A percentile compares a stretch with the other conserved stretches of the same genome.
These are phyloP conservation scores for Globisporangium canariense DNA, from an alignment of 352 stramenopile genomes.

Conservation along the genomic window DNA sequence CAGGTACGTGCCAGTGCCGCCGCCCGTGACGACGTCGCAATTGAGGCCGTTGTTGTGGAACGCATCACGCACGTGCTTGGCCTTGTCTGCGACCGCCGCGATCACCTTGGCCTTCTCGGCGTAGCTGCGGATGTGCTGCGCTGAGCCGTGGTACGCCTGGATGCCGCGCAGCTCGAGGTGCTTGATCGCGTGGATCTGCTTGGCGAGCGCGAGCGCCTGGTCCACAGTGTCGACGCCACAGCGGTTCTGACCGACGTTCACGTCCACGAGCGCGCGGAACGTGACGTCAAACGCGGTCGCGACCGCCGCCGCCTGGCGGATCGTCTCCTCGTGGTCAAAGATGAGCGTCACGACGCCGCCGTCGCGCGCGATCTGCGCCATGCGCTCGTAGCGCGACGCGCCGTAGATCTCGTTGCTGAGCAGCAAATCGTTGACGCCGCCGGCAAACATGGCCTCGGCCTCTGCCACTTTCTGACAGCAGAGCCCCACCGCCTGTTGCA, in stretches of 20 bases:
- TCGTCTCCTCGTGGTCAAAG: constrained; percentile 48
- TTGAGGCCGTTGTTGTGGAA: constrained; percentile 28
- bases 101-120: constrained; percentile 50
- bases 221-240: constrained; percentile 60
- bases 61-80: constrained; percentile 34
- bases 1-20: constrained; percentile 65
- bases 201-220: constrained; percentile 39
- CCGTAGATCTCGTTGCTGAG: constrained; percentile 71
- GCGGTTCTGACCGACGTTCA: constrained; percentile 73
- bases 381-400: constrained; percentile 38
- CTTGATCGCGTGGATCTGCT: constrained; percentile 22
- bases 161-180: constrained; percentile 46
- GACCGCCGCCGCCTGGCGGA: constrained; percentile 35
- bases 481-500: constrained; percentile 32
- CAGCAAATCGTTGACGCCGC: constrained; percentile 50
- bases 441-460: constrained; percentile 66
- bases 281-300: constrained; percentile 22
- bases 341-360: constrained; percentile 54
- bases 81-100: constrained; percentile 33
- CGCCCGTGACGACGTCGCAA: constrained; percentile 67
- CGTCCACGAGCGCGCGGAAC: constrained; percentile 63
- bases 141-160: constrained; percentile 70
- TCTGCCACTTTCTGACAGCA: constrained; percentile 74
- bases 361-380: constrained; percentile 33
- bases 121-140: constrained; percentile 67